A percentile compares a stretch with the other conserved stretches of the same genome.
Evolutionary conservation across 768 basidiomycete species (phyloP).

Genomic region (Calvatia gigantea): DNA sequence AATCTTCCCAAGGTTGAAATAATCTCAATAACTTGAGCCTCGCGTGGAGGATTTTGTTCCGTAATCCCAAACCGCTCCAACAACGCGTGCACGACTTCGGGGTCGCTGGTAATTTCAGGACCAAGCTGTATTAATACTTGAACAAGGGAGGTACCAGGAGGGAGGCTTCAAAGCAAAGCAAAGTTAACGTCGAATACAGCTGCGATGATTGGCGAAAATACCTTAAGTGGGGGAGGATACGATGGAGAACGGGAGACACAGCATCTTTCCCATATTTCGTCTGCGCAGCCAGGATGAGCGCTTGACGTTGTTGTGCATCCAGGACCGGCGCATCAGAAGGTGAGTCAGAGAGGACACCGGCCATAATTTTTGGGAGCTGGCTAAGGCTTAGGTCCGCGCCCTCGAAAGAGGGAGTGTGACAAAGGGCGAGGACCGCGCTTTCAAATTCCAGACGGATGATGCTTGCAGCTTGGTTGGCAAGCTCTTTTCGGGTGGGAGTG

Average conservation of each 20-base stretch:
- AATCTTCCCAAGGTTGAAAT: constrained; percentile 63
- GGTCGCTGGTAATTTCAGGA: constrained; percentile 72
- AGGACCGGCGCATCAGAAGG: constrained; percentile 68
- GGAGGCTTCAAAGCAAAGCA: constrained; percentile 43
- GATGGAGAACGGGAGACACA: constrained; percentile 68
- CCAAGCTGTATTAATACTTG: constrained; percentile 77
- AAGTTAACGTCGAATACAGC: constrained; percentile 11
- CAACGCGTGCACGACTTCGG: constrained; percentile 65
- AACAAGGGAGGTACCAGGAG: constrained; percentile 64
- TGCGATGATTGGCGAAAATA: constrained; percentile 27
- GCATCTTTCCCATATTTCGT: constrained; percentile 80
- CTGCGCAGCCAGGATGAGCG: constrained; percentile 70
- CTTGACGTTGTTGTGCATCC: constrained; percentile 71
- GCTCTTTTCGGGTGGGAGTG: constrained; percentile 52
- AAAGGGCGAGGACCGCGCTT: constrained; percentile 69
- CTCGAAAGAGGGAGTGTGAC: constrained; percentile 80
- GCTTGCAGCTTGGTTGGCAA: constrained; percentile 58
- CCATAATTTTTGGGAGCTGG: constrained; percentile 76
- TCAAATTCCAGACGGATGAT: constrained; percentile 80
- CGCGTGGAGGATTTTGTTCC: constrained; percentile 66
- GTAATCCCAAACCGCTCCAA: constrained; percentile 75
- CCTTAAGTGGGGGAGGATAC: constrained; percentile 74
- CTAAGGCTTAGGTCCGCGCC: constrained; percentile 71
- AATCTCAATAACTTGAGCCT: constrained; percentile 68
- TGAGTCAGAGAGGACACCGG: constrained; percentile 72